Evolutionary conservation across 768 basidiomycete species (phyloP).

Genomic region (Lactarius tabidus): DNA sequence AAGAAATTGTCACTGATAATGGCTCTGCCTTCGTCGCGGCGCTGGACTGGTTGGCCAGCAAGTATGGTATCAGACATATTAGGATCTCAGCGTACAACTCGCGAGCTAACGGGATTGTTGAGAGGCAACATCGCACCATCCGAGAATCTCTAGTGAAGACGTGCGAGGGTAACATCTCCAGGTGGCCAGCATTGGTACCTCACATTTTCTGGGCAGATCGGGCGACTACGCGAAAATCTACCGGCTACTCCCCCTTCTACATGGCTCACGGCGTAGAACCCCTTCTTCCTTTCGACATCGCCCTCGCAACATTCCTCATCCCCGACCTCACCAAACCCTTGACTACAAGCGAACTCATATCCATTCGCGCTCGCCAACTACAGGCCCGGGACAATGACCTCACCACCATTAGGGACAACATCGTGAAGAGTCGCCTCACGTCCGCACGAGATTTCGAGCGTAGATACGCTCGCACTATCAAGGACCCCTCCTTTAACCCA

Average conservation of each 20-base stretch:
- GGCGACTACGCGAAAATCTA: conserved; percentile 26
- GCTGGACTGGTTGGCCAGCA: neutral
- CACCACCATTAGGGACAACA: too few species aligned
- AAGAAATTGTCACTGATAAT: too few species aligned
- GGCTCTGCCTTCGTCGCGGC: neutral
- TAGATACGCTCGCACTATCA: too few species aligned
- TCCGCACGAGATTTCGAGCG: too few species aligned
- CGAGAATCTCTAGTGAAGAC: conserved; percentile 34
- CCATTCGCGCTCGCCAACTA: too few species aligned
- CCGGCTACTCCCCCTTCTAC: conserved; percentile 29
- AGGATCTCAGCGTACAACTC: conserved; percentile 36
- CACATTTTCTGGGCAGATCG: conserved; percentile 30
- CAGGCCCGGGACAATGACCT: too few species aligned
- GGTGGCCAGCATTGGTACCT: conserved; percentile 30
- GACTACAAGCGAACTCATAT: too few species aligned
- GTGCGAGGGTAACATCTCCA: conserved; percentile 21
- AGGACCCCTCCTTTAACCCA: too few species aligned
- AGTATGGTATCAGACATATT: conserved; percentile 29
- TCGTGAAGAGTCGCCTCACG: too few species aligned
- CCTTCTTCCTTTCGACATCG: conserved; percentile 33
- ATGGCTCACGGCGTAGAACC: conserved; percentile 33
- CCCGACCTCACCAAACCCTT: too few species aligned
- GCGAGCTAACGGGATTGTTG: too few species aligned
- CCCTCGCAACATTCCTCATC: conserved; percentile 34
- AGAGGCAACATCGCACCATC: conserved; percentile 37